Evolutionary conservation across 2,329 filamentous ascomycete species (phyloP), one percentile per base, ranked within the genome.

Genomic region (Graphiopsis chlorocephala): DNA sequence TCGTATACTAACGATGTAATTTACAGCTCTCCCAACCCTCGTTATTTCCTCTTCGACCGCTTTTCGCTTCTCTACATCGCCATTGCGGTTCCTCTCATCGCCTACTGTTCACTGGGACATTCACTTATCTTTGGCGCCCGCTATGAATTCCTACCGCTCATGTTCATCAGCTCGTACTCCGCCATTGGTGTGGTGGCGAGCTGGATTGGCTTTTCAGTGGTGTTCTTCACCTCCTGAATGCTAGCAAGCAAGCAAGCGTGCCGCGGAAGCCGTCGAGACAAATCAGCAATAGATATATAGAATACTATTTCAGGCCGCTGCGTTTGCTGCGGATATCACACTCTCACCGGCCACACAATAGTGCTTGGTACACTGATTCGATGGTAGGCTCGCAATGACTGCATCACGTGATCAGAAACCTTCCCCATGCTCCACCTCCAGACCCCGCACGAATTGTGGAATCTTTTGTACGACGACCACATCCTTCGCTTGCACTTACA

Each of bases 141-240:
- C 68, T 92, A 91, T 72, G 92, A 97, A 78, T 99, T 98, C 77
- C 79, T 99, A 63, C 95, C 95, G 28, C 81, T 98, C 71, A 98
- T 99, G 94, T 95, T 98, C 75, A 97, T 89, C 70, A 98, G 94
- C 81, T 90, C 91, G 14, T 99, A 98, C 78, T 92, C 90, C 35
- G 95, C 95, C 4, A 82, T 98, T 65, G 95, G 95, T n/a, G 93
- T 98, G 0, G 88, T 97, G 20, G 93, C 92, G 3, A 98, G 95
- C 79, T 98, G 94, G 94, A 73, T 97, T 47, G 93, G 95, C 11
- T 97, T 97, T 76, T 87, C 93, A 81, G 91, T 96, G 33, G 93
- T 98, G 59, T 98, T 94, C 79, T 93, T 97, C 61, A 76, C 72
- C 8, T 75, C 75, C 26, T 75, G 45, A 64, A 15, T 15, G 31